Evolutionary conservation across 768 basidiomycete species (phyloP), one percentile per base, ranked within the genome.

Genomic region (Ramaria rubella): DNA sequence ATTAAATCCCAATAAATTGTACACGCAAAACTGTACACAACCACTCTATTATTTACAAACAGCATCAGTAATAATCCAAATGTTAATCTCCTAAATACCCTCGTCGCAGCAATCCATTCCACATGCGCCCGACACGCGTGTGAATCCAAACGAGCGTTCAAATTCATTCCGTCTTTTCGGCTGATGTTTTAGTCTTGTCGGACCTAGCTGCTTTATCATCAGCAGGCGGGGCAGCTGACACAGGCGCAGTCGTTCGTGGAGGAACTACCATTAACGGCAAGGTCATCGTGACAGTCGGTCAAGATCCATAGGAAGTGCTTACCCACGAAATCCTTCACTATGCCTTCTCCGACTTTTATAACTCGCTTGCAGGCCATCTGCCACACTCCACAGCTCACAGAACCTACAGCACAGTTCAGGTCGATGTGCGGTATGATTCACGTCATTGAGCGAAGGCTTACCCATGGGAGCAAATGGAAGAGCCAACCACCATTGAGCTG

Each of bases 351-450:
- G n/a, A 85, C 76, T 58, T 80, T 77, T 57, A 97, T 78, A n/a
- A 92, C 87, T 50, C 92, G 78, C 61, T 81, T 85, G 70, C 93
- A 94, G 7, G 92, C 89, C 84, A 96, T 90, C 65, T 93, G 89
- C 95, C 95, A 99, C 38, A 92, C 81, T 1, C 88, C 90, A 40
- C 93, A 91, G 63, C 91, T 92, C 58, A 99, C 87, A 11, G 92
- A 89, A 11, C 95, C 94, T 94, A 60, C 17, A 59, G 23, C 55
- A 26, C 51, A 38, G 23, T 33, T n/a, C n/a, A n/a, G 27, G 43
- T 56, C 19, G 30, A 27, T 15, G 54, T 33, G 45, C 59, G 36
- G 38, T 17, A 58, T 38, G 21, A n/a, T n/a, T n/a, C n/a, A n/a
- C n/a, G n/a, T n/a, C n/a, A n/a, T n/a, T n/a, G n/a, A n/a, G n/a